Evolutionary conservation across 805 yeast genomes (phyloP).

Genomic region (Metschnikowia cubensis): DNA sequence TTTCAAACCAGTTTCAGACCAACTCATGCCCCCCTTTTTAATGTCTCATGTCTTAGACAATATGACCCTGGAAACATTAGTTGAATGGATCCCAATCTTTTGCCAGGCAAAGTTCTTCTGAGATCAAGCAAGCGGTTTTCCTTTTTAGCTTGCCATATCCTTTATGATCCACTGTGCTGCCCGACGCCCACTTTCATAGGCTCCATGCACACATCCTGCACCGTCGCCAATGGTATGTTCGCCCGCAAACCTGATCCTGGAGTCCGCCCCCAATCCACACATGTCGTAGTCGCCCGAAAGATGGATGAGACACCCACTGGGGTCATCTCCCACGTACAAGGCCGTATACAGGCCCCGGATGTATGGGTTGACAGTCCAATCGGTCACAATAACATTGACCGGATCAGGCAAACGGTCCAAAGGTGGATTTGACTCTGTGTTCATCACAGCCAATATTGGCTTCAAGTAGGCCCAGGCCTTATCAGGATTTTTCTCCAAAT

Average conservation of each 20-base stretch:
- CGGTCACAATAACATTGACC: conserved; percentile 43
- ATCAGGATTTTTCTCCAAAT: conserved; percentile 46
- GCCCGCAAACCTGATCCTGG: conserved; percentile 75
- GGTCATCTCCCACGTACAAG: conserved; percentile 63
- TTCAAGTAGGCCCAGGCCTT: conserved; percentile 54
- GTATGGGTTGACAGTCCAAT: conserved; percentile 80
- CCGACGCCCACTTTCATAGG: conserved; percentile 71
- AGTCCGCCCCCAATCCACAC: conserved; percentile 43
- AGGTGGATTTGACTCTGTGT: no score
- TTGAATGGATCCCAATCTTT: no score
- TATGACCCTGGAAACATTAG: no score
- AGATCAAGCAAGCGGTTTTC: no score
- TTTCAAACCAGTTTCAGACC: no score
- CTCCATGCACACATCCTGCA: conserved; percentile 91
- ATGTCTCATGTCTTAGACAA: no score
- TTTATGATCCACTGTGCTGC: conserved; percentile 41
- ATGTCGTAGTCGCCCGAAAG: conserved; percentile 42
- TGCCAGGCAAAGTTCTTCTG: no score
- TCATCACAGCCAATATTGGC: conserved; percentile 41
- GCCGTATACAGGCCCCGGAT: conserved; percentile 82
- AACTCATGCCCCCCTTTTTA: no score
- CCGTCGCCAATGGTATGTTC: conserved; percentile 86
- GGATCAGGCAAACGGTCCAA: conserved; percentile 18
- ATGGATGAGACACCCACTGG: conserved; percentile 58
- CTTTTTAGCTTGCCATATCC: background rate